Conservation (phyloP, 2,329 filamentous ascomycete species). For the Lojkania enalia region DNA sequence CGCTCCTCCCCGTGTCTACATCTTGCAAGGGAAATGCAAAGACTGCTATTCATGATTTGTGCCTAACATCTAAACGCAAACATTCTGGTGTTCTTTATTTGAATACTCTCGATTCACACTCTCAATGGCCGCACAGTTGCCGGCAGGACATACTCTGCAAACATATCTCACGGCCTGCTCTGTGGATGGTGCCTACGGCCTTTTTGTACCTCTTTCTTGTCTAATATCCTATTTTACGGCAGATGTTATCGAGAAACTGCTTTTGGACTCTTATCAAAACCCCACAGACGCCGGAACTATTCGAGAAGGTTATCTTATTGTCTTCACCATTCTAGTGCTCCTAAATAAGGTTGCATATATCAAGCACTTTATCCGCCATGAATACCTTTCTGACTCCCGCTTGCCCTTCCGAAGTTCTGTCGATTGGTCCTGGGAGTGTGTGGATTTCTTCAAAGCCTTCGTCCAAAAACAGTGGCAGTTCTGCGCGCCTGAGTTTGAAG, state of each 20-base stretch:
- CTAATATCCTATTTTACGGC: neutral
- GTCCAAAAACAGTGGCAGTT: constrained; percentile 20
- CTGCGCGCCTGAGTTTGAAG: constrained; percentile 7
- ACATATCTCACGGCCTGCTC: too few species aligned
- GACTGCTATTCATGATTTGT: too few species aligned
- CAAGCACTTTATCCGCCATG: constrained; percentile 8
- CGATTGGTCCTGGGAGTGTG: constrained; percentile 4
- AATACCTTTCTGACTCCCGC: constrained; percentile 8
- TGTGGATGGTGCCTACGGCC: neutral
- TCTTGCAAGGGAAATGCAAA: too few species aligned
- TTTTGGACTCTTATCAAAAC: neutral
- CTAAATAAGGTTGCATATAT: constrained; percentile 15
- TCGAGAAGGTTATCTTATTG: constrained; percentile 7
- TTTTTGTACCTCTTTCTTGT: neutral
- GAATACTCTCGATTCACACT: too few species aligned
- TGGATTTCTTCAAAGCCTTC: constrained; percentile 14
- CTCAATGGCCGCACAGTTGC: too few species aligned
- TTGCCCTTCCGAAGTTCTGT: constrained; percentile 16
- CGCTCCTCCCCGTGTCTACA: too few species aligned
- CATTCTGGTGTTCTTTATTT: too few species aligned
- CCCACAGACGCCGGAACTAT: constrained; percentile 1
- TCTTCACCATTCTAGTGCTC: constrained; percentile 20
- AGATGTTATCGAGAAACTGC: neutral
- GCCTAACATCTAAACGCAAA: too few species aligned
- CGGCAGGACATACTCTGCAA: too few species aligned